Evolutionary conservation across 139 green algal genomes (phyloP).

Genomic region (Tetraselmis chui): DNA sequence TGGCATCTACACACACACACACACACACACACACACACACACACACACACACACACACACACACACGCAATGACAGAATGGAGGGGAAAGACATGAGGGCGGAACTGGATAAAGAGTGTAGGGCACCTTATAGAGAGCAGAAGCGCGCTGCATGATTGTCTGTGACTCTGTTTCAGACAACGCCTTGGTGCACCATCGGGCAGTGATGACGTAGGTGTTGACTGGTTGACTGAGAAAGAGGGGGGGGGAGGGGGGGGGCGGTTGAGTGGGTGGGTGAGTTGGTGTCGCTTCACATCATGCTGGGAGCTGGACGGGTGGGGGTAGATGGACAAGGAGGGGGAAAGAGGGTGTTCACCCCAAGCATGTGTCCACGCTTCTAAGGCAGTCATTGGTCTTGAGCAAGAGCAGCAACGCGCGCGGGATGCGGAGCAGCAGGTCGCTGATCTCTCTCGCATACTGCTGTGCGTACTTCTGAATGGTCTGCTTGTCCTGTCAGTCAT

Average conservation of each 20-base stretch:
- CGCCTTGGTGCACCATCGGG: slow-evolving; percentile 63
- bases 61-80: background rate
- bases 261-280: background rate
- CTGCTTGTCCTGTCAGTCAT: slow-evolving; percentile 36
- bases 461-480: slow-evolving; percentile 50
- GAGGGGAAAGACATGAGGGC: background rate
- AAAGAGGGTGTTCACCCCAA: slow-evolving; percentile 38
- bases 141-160: slow-evolving; percentile 3
- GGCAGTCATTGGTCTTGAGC: slow-evolving; percentile 94
- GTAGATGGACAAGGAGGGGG: slow-evolving; percentile 8
- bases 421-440: slow-evolving; percentile 65
- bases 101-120: background rate
- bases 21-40: too few species aligned
- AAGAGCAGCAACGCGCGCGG: slow-evolving; percentile 83
- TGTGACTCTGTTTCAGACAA: slow-evolving; percentile 42
- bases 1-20: too few species aligned
- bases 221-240: slow-evolving; percentile 33
- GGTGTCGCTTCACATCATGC: too few species aligned
- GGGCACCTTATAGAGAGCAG: background rate
- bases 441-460: slow-evolving; percentile 66
- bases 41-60: background rate
- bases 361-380: slow-evolving; percentile 61
- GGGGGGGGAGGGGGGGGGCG: background rate
- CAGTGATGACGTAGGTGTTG: slow-evolving; percentile 84
- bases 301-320: background rate